Percentiles rank a stretch among this genome's conserved stretches.
Conservation (phyloP, 495 filamentous ascomycete species). For the Penicillium atrosanguineum region DNA sequence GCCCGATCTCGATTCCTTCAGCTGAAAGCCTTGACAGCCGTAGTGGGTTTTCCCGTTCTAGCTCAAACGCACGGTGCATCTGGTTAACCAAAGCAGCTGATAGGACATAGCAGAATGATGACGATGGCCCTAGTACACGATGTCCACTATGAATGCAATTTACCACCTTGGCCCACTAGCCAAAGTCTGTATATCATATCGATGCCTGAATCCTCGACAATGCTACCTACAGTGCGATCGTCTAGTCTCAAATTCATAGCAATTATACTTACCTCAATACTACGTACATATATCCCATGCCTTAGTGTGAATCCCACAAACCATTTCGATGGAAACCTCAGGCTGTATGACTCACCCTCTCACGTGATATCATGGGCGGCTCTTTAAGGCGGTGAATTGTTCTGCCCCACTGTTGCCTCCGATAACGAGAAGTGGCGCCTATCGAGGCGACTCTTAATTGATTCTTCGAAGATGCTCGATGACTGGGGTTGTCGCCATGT, state of each 20-base stretch:
- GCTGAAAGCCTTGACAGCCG: neutral
- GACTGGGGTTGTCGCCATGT: slow-evolving; percentile 9
- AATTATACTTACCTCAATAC: neutral
- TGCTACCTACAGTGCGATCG: no score
- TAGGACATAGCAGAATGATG: neutral
- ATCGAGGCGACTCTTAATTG: slow-evolving; percentile 1
- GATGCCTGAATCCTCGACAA: neutral
- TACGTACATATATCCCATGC: no score
- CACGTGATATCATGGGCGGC: neutral
- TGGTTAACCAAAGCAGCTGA: neutral
- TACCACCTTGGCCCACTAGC: neutral
- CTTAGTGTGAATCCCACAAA: neutral
- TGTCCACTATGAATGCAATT: neutral
- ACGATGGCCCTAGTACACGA: neutral
- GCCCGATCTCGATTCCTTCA: slow-evolving; percentile 9
- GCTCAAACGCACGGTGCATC: neutral
- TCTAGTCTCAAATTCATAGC: neutral
- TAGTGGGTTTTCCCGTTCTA: neutral
- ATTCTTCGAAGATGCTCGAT: neutral
- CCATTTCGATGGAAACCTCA: neutral
- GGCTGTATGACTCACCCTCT: neutral
- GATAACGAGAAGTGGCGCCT: neutral
- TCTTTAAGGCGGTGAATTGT: slow-evolving; percentile 2
- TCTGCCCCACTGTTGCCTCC: slow-evolving; percentile 3
- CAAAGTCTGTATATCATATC: neutral